A percentile compares a stretch with the other conserved stretches of the same genome.
Evolutionary conservation across 2,329 filamentous ascomycete genomes (phyloP).

Genomic region (Fonsecaea nubica): DNA sequence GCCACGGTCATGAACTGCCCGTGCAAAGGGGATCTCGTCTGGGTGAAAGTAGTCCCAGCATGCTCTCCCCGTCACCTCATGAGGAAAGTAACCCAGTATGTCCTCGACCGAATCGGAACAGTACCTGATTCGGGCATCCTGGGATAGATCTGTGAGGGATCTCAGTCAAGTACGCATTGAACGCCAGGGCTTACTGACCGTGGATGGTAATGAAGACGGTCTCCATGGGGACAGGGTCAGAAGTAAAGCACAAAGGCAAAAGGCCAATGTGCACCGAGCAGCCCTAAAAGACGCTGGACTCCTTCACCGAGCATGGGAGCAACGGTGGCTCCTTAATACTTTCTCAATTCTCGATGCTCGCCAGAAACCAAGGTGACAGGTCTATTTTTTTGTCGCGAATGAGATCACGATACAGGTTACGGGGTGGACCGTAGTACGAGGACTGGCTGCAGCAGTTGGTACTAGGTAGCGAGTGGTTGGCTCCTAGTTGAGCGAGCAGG

Average conservation of each 20-base stretch:
- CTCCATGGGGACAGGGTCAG: slow-evolving; percentile 62
- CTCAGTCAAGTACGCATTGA: slow-evolving; percentile 33
- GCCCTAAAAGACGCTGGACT: slow-evolving; percentile 40
- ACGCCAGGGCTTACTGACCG: slow-evolving; percentile 61
- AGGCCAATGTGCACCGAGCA: slow-evolving; percentile 34
- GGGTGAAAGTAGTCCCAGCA: slow-evolving; percentile 88
- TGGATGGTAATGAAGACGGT: slow-evolving; percentile 92
- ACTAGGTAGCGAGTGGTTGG: neutral
- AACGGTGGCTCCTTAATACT: slow-evolving; percentile 18
- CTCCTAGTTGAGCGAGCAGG: slow-evolving; percentile 4
- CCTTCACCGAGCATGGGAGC: slow-evolving; percentile 22
- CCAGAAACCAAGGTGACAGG: neutral
- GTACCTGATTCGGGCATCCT: slow-evolving; percentile 80
- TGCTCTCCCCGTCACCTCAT: slow-evolving; percentile 76
- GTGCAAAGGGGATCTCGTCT: slow-evolving; percentile 77
- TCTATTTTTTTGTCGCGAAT: neutral
- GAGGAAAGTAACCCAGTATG: slow-evolving; percentile 78
- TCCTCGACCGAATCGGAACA: slow-evolving; percentile 83
- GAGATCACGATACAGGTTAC: neutral
- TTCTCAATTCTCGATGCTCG: neutral
- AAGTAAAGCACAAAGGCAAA: slow-evolving; percentile 26
- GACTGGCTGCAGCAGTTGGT: neutral
- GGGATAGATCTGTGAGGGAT: slow-evolving; percentile 66
- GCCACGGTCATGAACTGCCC: slow-evolving; percentile 73
- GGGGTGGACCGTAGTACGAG: neutral